Conservation (phyloP, 805 yeast genomes). For the Candida silvicultrix region DNA sequence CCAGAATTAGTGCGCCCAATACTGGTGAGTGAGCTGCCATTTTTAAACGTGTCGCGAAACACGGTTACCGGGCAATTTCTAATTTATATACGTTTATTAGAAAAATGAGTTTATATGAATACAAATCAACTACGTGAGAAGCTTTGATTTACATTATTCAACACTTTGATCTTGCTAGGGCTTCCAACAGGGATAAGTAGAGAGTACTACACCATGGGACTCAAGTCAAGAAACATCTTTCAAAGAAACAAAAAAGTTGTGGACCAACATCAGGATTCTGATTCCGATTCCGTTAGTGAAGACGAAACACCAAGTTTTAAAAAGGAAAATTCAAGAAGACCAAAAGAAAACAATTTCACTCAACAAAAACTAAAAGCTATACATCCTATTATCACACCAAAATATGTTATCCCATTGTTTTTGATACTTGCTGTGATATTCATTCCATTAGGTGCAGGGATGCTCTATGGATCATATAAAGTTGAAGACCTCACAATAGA, state of each 20-base stretch:
- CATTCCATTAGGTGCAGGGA: constrained; percentile 86
- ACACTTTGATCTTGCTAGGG: no score
- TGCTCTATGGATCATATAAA: constrained; percentile 60
- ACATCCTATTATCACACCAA: constrained; percentile 86
- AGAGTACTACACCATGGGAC: constrained; percentile 12
- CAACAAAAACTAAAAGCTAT: constrained; percentile 55
- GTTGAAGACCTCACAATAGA: constrained; percentile 71
- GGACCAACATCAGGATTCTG: constrained; percentile 21
- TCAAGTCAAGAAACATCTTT: constrained; percentile 22
- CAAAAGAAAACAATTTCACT: constrained; percentile 68
- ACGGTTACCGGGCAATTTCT: neutral
- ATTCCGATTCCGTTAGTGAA: constrained; percentile 39
- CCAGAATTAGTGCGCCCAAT: no score
- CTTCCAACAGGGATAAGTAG: no score
- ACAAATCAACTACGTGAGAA: neutral
- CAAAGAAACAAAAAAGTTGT: constrained; percentile 10
- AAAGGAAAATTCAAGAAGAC: constrained; percentile 51
- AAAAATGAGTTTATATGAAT: no score
- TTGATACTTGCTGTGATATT: constrained; percentile 70
- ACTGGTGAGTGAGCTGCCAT: no score
- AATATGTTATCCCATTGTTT: constrained; percentile 78
- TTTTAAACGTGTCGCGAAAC: neutral
- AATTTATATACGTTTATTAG: no score
- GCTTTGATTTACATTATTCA: no score
- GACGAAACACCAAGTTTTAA: constrained; percentile 30